Evolutionary conservation across 345 rosid genomes (phyloP).

Genomic region (Eutrema heterophyllum): DNA sequence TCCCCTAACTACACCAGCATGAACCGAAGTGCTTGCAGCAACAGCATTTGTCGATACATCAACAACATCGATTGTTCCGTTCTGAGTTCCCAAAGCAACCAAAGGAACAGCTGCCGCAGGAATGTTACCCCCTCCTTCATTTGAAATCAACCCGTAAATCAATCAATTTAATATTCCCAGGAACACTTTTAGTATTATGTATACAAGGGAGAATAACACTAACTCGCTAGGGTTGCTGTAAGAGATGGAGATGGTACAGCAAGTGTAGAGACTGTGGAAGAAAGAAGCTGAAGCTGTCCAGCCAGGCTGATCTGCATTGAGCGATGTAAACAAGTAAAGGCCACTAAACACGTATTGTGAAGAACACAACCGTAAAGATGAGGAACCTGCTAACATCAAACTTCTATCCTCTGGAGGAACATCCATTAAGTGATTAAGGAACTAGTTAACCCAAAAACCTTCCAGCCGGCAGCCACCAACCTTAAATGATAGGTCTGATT

Average conservation of each 20-base stretch:
- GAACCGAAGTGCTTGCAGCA: constrained; percentile 79
- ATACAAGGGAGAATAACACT: constrained; percentile 40
- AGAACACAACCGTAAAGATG: constrained; percentile 17
- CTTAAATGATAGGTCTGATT: constrained; percentile 55
- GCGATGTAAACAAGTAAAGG: constrained; percentile 19
- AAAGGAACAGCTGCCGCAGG: constrained; percentile 94
- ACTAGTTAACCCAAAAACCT: constrained; percentile 8
- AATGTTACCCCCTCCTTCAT: constrained; percentile 83
- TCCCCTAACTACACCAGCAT: constrained; percentile 73
- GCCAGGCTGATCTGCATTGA: constrained; percentile 66
- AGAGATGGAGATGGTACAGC: constrained; percentile 94
- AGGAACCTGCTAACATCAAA: constrained; percentile 11
- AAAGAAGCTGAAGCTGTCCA: constrained; percentile 95
- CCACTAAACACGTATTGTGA: neutral
- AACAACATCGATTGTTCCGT: constrained; percentile 77
- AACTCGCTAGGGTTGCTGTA: constrained; percentile 91
- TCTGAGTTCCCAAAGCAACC: constrained; percentile 97
- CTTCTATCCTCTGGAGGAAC: constrained; percentile 15
- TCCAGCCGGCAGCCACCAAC: constrained; percentile 35
- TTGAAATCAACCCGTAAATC: constrained; percentile 26
- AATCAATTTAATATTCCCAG: constrained; percentile 2
- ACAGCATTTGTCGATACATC: constrained; percentile 96
- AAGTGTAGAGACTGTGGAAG: constrained; percentile 85
- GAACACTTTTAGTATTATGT: neutral
- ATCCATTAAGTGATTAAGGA: constrained; percentile 5